Conservation (phyloP, 345 rosid species). For the Citrus inodora region DNA sequence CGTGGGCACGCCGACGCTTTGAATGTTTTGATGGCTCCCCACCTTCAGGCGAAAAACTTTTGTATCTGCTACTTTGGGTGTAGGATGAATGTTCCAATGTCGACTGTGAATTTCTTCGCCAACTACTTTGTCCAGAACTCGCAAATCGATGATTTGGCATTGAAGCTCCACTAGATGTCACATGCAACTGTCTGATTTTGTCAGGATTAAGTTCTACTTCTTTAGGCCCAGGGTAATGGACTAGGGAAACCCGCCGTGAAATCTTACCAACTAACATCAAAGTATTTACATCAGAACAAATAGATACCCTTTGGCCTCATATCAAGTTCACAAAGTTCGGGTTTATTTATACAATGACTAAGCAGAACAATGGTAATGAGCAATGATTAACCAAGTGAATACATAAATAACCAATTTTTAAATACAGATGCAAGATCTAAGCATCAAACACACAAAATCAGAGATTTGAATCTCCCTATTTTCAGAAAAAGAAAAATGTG, state of each 20-base stretch:
- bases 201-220: constrained; percentile 33
- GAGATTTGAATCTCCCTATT: neutral
- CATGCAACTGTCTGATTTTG: constrained; percentile 8
- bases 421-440: neutral
- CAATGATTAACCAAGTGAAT: neutral
- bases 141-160: constrained; percentile 26
- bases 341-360: neutral
- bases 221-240: constrained; percentile 60
- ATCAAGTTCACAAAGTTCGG: neutral
- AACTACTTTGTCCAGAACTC: constrained; percentile 28
- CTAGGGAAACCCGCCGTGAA: constrained; percentile 55
- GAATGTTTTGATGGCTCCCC: constrained; percentile 36
- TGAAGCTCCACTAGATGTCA: constrained; percentile 32
- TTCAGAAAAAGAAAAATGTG: neutral
- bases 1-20: constrained; percentile 26
- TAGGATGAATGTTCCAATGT: constrained; percentile 27
- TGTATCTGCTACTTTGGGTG: constrained; percentile 42
- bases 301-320: neutral
- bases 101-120: constrained; percentile 26
- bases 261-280: constrained; percentile 53
- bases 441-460: neutral
- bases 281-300: neutral
- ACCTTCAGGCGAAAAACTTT: constrained; percentile 27
- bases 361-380: neutral
- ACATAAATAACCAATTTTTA: neutral